Conservation (phyloP, 768 basidiomycete species). For the Xerocomus brunneocitrinus region DNA sequence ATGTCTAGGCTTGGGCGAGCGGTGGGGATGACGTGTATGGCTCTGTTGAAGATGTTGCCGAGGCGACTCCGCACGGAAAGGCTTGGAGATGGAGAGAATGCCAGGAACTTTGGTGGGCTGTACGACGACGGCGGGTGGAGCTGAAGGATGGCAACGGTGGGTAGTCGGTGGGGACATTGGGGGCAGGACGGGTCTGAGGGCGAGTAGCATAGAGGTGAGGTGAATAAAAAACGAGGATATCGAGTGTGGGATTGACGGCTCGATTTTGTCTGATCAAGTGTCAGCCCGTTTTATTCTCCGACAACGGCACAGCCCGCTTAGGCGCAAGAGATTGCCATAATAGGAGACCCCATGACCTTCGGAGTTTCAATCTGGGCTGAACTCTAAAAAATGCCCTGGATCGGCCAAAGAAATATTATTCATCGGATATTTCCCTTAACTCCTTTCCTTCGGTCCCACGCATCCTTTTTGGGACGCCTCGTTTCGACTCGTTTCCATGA, state of each 20-base stretch:
- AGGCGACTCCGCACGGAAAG: conserved; percentile 31
- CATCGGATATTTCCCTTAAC: conserved; percentile 11
- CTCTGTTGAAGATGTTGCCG: conserved; percentile 35
- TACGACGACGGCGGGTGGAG: conserved; percentile 60
- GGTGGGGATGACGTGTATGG: conserved; percentile 32
- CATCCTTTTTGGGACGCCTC: conserved; percentile 5
- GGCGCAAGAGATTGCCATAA: conserved; percentile 25
- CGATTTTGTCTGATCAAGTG: conserved; percentile 28
- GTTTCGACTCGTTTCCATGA: conserved; percentile 3
- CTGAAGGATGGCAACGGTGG: conserved; percentile 67
- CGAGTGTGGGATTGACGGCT: not conserved
- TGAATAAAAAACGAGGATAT: conserved; percentile 24
- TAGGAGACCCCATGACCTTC: conserved; percentile 10
- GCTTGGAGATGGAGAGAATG: conserved; percentile 66
- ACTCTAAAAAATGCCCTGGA: conserved; percentile 16
- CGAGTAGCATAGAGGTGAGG: conserved; percentile 36
- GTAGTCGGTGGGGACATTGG: conserved; percentile 30
- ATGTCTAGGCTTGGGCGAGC: conserved; percentile 36
- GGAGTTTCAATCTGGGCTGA: conserved; percentile 27
- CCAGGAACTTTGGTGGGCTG: conserved; percentile 73
- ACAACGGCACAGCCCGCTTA: conserved; percentile 26
- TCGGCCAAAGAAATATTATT: conserved; percentile 1
- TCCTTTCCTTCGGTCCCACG: conserved; percentile 14
- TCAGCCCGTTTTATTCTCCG: conserved; percentile 34
- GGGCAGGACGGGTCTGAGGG: conserved; percentile 34